Base-by-base conservation (phyloP, 176 grass and related monocot species). In the Secale cereale region DNA sequence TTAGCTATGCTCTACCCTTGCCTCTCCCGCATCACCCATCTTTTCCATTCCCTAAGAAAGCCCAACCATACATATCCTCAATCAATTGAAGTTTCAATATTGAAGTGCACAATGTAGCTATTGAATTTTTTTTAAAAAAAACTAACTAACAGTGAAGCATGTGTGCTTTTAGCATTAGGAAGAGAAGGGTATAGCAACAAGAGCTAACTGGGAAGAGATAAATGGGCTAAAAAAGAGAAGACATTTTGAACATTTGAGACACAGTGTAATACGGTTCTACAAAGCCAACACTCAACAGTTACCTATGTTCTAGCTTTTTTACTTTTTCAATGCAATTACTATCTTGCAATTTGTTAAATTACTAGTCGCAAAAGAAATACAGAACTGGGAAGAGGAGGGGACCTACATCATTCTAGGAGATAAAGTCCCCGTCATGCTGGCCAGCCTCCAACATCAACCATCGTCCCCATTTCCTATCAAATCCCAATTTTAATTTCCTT, bases 381-480 rank as follows among this genome's bases (percentile, higher is more conserved):
- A 79, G 11, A 32, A 82, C 20, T 76, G 82, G 69, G 64, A 78
- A 78, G 78, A 83, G 89, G 78, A 70, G 83, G 83, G 87, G 88
- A 95, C 97, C 93, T 95, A 95, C 93, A 91, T 85, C 37, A 81
- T 85, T 82, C 85, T 87, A 95, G 83, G 86, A 82, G 54, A 90
- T 80, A 82, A 71, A 72, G 87, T 78, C 82, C 88, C 83, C 80
- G 17, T 87, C 85, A 89, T 85, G 86, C 76, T 87, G 85, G 82
- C 82, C 59, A 78, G 87, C 61, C 86, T 86, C 91, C 85, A 86
- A 87, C 74, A 89, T 98, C 93, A 98, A 94, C 96, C 96, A 94
- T 98, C 90, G 73, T 98, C 86, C 89, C 93, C 93, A 95, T 65
- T 89, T 74, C 95, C 92, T 97, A 94, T 93, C 86, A 97, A 97